Base-by-base conservation (phyloP, 257 asterid genomes). In the Fraxinus americana region DNA sequence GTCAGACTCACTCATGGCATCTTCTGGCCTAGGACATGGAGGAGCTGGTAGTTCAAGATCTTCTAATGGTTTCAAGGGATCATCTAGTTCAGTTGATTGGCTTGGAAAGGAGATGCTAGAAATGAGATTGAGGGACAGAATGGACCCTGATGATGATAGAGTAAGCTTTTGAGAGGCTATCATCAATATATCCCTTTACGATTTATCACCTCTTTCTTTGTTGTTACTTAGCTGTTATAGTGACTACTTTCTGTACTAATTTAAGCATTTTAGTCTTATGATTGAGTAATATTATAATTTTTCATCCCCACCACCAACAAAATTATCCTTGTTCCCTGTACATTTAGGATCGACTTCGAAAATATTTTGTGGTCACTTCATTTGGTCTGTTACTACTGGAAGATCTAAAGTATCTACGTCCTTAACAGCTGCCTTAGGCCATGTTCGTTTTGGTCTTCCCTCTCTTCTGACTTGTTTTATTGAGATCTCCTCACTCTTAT, bases 11-110 rank as follows among this genome's bases (percentile, higher is more conserved):
- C 80, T 76, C 78, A 90, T 90, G 94, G 94, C 89, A 76, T 86
- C 94, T 69, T 85, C 88, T 76, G 91, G 94, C 79, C 83, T 87
- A 70, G 92, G 92, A 85, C 87, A 86, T 81, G 94, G 94, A 25
- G 94, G 90, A 61, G 94, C 94, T 83, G 87, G 94, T 78, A 90
- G 94, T 85, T 88, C 94, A 75, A 88, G 90, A 80, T 83, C 92
- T 67, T 80, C 85, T 81, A 88, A 86, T 85, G 92, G 90, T 82
- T 89, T 81, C 83, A 89, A 91, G 78, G 96, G 92, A 79, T 91
- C 98, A 71, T 93, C 99, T 70, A 91, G 92, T 90, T 95, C 99
- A 72, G 93, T 92, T 83, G 99, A 95, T 75, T 92, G 98, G 98
- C 90, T 95, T 78, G 99, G 98, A 75, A 90, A 91, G 84, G 98